A percentile compares a stretch with the other conserved stretches of the same genome.
Conservation (phyloP, 2,329 filamentous ascomycete species). For the Talaromyces sp. region DNA sequence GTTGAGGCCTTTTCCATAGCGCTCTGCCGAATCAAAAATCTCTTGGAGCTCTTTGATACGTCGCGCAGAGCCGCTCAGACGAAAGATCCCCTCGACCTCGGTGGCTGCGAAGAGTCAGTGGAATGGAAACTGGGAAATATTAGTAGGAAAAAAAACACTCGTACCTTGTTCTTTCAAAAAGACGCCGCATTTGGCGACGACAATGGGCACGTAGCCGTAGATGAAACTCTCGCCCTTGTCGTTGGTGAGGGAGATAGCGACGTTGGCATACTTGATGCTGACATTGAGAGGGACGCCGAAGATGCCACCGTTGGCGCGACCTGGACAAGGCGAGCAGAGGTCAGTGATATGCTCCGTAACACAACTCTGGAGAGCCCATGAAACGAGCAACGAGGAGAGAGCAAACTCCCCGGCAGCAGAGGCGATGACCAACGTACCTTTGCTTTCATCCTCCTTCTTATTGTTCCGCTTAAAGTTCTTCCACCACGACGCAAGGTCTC, state of each 20-base stretch:
- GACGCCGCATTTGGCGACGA: slow-evolving; percentile 96
- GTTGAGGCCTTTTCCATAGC: slow-evolving; percentile 92
- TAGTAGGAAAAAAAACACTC: slow-evolving; percentile 18
- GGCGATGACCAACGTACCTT: slow-evolving; percentile 45
- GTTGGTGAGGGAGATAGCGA: slow-evolving; percentile 93
- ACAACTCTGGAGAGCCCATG: not conserved
- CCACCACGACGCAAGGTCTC: slow-evolving; percentile 95
- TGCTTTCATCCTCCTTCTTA: slow-evolving; percentile 55
- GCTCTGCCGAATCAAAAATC: slow-evolving; percentile 87
- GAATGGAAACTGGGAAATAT: too few relatives aligned
- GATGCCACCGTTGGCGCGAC: slow-evolving; percentile 59
- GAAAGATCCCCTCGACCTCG: slow-evolving; percentile 92
- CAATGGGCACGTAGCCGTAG: slow-evolving; percentile 96
- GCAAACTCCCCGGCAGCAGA: not conserved
- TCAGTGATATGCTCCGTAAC: not conserved
- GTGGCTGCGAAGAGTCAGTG: slow-evolving; percentile 57
- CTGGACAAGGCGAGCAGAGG: not conserved
- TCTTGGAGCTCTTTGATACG: slow-evolving; percentile 94
- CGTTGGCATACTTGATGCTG: slow-evolving; percentile 96
- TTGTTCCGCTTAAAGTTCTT: slow-evolving; percentile 78
- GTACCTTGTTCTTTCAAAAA: slow-evolving; percentile 96
- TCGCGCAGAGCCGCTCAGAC: slow-evolving; percentile 91
- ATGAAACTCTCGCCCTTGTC: slow-evolving; percentile 93
- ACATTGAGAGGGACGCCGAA: slow-evolving; percentile 90
- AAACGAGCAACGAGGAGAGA: not conserved